These are phyloP conservation scores for Silene uniflora DNA, from an alignment of 148 eudicot species.

Conservation along the genomic window DNA sequence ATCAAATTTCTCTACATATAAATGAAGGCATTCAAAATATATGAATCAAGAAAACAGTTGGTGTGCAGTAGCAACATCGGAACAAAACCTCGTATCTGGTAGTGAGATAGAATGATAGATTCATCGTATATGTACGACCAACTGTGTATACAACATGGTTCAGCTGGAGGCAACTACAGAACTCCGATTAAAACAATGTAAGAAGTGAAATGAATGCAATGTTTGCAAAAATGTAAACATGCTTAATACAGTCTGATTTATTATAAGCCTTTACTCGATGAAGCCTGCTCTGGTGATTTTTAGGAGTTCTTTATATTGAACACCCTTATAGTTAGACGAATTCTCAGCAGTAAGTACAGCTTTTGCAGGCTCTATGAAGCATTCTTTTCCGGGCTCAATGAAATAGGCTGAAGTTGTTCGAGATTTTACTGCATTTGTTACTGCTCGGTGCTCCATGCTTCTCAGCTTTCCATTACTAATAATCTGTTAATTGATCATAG, in stretches of 20 bases:
- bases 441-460: conserved; percentile 7
- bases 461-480: conserved; percentile 9
- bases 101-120: too few species aligned
- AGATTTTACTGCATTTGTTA: not conserved
- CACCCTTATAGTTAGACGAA: not conserved
- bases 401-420: not conserved
- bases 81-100: too few species aligned
- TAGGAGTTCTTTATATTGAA: not conserved
- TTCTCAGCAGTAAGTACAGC: conserved; percentile 3
- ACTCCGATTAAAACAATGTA: too few species aligned
- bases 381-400: conserved; percentile 7
- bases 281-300: not conserved
- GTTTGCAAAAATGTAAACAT: too few species aligned
- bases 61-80: not conserved
- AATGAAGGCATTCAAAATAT: not conserved
- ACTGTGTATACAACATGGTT: too few species aligned
- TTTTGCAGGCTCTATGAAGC: conserved; percentile 7
- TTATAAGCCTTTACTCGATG: not conserved
- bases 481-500: not conserved
- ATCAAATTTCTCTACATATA: too few species aligned
- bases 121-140: too few species aligned
- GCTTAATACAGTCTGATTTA: too few species aligned
- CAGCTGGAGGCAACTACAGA: too few species aligned
- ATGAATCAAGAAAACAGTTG: not conserved
- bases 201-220: too few species aligned